phyloP scores from a whole-genome alignment of 2,329 filamentous ascomycete species.

The Arthrinium phaeospermum region DNA sequence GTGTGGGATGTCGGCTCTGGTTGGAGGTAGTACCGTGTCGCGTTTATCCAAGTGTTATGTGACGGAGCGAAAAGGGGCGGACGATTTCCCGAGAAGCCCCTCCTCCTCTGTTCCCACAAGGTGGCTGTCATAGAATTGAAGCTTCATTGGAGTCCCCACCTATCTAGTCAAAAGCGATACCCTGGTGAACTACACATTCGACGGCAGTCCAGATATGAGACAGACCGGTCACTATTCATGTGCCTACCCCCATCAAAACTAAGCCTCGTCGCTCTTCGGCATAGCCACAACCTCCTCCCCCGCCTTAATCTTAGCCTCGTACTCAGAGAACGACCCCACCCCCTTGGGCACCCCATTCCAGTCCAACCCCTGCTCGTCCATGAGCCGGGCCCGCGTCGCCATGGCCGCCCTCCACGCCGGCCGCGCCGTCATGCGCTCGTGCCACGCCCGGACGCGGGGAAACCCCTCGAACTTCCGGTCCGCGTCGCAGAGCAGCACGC shows the following conservation, averaged over 20 bases:
- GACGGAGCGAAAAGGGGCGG: too few relatives aligned
- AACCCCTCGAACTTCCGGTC: not conserved
- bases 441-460: not conserved
- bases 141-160: not conserved
- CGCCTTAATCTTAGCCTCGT: not conserved
- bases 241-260: too few relatives aligned
- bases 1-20: too few relatives aligned
- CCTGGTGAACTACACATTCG: not conserved
- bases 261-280: too few relatives aligned
- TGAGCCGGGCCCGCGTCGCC: not conserved
- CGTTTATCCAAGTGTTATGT: too few relatives aligned
- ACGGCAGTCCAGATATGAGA: not conserved
- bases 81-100: not conserved
- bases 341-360: not conserved
- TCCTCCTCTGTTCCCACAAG: not conserved
- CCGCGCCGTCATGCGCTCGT: not conserved
- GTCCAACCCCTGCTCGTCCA: not conserved
- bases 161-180: not conserved
- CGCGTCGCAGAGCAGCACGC: not conserved
- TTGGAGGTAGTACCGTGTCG: too few relatives aligned
- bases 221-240: too few relatives aligned
- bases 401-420: not conserved
- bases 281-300: too few relatives aligned
- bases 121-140: not conserved
- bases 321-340: not conserved